A percentile compares a stretch with the other conserved stretches of the same genome.
Conservation (phyloP, 805 yeast species). For the Pichia deserticola region DNA sequence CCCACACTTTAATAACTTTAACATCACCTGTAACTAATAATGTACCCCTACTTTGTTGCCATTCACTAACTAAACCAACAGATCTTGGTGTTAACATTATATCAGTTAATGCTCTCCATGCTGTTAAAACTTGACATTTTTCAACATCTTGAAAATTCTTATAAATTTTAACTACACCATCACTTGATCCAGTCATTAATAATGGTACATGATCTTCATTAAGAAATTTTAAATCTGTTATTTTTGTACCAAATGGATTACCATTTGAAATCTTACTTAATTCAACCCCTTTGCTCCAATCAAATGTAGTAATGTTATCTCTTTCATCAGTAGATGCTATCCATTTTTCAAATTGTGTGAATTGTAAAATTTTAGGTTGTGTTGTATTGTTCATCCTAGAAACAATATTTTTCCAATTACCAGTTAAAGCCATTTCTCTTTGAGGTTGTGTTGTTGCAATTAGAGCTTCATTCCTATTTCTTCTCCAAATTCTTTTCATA, state of each 20-base stretch:
- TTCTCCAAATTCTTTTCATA: slow-evolving; percentile 76
- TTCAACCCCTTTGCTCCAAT: slow-evolving; percentile 62
- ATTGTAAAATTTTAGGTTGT: slow-evolving; percentile 70
- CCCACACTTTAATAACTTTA: slow-evolving; percentile 88
- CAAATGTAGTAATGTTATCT: slow-evolving; percentile 79
- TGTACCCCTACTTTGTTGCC: slow-evolving; percentile 96
- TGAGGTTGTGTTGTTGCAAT: slow-evolving; percentile 88
- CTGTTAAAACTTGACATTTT: slow-evolving; percentile 57
- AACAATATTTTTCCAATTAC: slow-evolving; percentile 71
- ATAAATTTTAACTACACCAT: slow-evolving; percentile 87
- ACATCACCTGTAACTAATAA: slow-evolving; percentile 92
- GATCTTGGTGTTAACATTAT: slow-evolving; percentile 72
- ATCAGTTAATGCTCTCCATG: slow-evolving; percentile 93
- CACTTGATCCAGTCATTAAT: slow-evolving; percentile 81
- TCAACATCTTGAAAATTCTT: slow-evolving; percentile 58
- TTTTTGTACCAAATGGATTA: slow-evolving; percentile 80
- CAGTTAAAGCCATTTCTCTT: slow-evolving; percentile 71
- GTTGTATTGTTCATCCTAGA: slow-evolving; percentile 61
- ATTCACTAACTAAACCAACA: slow-evolving; percentile 79
- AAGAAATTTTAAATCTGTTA: slow-evolving; percentile 77
- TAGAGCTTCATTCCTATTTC: slow-evolving; percentile 79
- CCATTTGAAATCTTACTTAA: slow-evolving; percentile 71
- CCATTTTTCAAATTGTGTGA: slow-evolving; percentile 87
- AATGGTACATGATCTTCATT: slow-evolving; percentile 92
- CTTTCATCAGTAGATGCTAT: slow-evolving; percentile 75